Conservation (phyloP, 2,329 filamentous ascomycete species). For the Aspergillus sp. region DNA sequence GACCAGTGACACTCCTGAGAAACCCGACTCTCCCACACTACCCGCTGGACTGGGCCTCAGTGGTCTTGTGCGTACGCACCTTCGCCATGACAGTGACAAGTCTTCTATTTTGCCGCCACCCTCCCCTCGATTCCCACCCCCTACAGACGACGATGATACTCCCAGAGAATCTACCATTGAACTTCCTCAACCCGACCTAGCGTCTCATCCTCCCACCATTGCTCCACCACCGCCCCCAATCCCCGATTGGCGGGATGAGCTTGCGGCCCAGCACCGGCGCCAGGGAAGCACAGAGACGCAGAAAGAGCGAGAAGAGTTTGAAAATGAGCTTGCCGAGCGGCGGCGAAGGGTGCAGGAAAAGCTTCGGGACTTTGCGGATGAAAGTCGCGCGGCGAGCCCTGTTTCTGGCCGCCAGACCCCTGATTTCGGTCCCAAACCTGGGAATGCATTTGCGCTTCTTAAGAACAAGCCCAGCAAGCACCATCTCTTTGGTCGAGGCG, state of each 20-base stretch:
- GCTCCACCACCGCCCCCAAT: slow-evolving; percentile 1
- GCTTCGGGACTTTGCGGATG: slow-evolving; percentile 44
- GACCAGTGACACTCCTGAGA: slow-evolving; percentile 21
- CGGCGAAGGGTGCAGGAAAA: slow-evolving; percentile 50
- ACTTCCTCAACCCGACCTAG: not conserved
- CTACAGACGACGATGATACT: slow-evolving; percentile 26
- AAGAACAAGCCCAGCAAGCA: slow-evolving; percentile 43
- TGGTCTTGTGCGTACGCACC: slow-evolving; percentile 78
- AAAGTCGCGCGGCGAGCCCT: slow-evolving; percentile 47
- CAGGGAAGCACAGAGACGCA: slow-evolving; percentile 50
- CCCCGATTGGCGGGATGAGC: slow-evolving; percentile 50
- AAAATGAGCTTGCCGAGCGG: slow-evolving; percentile 49
- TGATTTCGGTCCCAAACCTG: slow-evolving; percentile 33
- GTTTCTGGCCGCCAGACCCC: slow-evolving; percentile 35
- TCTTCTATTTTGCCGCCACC: slow-evolving; percentile 72
- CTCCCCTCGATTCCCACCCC: slow-evolving; percentile 37
- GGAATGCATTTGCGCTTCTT: slow-evolving; percentile 46
- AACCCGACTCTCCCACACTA: slow-evolving; percentile 74
- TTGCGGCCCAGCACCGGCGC: slow-evolving; percentile 42
- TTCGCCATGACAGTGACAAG: slow-evolving; percentile 75
- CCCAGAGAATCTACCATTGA: slow-evolving; percentile 1
- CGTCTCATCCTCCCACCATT: not conserved
- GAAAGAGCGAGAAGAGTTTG: slow-evolving; percentile 49
- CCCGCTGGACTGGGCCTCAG: slow-evolving; percentile 65
- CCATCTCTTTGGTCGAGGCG: slow-evolving; percentile 27